Evolutionary conservation across 2,329 filamentous ascomycete genomes (phyloP), one percentile per base, ranked within the genome.

Genomic region (Cryphonectria radicalis): DNA sequence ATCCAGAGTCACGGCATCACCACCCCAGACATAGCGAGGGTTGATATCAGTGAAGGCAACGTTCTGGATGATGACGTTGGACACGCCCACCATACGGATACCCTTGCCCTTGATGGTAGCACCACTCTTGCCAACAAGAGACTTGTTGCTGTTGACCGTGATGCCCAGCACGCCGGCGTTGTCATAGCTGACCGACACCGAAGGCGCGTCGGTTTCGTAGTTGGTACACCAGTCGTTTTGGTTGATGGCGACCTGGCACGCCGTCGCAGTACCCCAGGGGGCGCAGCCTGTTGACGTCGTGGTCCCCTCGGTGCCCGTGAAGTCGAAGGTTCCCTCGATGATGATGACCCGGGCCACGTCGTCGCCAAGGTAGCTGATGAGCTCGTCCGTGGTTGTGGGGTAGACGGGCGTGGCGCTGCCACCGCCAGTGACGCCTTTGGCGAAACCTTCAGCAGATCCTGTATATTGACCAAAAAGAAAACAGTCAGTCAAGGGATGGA

Each of bases 1-100:
- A 70, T 86, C 80, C 7, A 89, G 78, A 57, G 85, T 87, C 76
- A 89, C 86, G 59, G 84, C 87, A 77, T 89, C 87, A 69, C 87
- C 87, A 70, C 87, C 87, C 87, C 87, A 89, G 75, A 89, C 86
- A 76, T 88, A 87, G 77, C 86, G 76, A 17, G 87, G 83, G 82
- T 89, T 89, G 68, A 89, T 80, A 67, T 87, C 80, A 67, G 85
- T 87, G 76, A 89, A 83, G 68, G 85, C 83, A 70, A 88, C 80
- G 79, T 88, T 89, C 82, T 88, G 88, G 78, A 90, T 86, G 76
- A 90, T 90, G 77, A 91, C 80, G 78, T 90, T 89, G 77, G 78
- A 83, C 28, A 82, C 82, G 68, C 80, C 81, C 67, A 82, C 80
- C 25, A 87, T 82, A 40, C 85, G 83, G 32, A 89, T 78, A 72